A percentile compares a stretch with the other conserved stretches of the same genome.
These are phyloP conservation scores for Aspergillus funiculosus DNA, from an alignment of 495 filamentous ascomycete genomes.

Conservation along the genomic window DNA sequence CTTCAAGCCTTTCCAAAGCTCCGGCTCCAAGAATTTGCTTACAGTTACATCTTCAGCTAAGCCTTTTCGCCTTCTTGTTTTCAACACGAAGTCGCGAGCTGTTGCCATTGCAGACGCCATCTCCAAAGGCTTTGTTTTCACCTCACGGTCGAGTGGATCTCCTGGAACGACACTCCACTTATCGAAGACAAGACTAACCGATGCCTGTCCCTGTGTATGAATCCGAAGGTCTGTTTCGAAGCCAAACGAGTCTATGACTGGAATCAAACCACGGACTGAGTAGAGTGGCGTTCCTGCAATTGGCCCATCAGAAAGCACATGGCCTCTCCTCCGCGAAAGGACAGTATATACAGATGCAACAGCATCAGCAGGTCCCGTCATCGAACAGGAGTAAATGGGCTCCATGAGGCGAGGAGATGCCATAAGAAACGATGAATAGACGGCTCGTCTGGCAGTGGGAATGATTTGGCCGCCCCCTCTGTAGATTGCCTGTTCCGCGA, in stretches of 20 bases:
- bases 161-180: slow-evolving; percentile 93
- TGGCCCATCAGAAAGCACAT: slow-evolving; percentile 87
- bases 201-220: slow-evolving; percentile 88
- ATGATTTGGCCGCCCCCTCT: slow-evolving; percentile 96
- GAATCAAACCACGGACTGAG: slow-evolving; percentile 80
- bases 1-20: slow-evolving; percentile 80
- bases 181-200: slow-evolving; percentile 89
- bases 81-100: slow-evolving; percentile 91
- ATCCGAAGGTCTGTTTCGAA: slow-evolving; percentile 97
- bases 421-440: slow-evolving; percentile 95
- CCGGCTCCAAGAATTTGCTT: slow-evolving; percentile 90
- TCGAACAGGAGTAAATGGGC: slow-evolving; percentile 83
- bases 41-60: slow-evolving; percentile 93
- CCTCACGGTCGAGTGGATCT: slow-evolving; percentile 84
- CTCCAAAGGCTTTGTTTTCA: slow-evolving; percentile 76
- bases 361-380: slow-evolving; percentile 89
- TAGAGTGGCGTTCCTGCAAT: slow-evolving; percentile 96
- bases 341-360: slow-evolving; percentile 87
- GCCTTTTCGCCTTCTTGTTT: slow-evolving; percentile 89
- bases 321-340: slow-evolving; percentile 77
- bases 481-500: slow-evolving; percentile 87
- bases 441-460: slow-evolving; percentile 82
- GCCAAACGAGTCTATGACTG: slow-evolving; percentile 93
- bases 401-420: slow-evolving; percentile 95
- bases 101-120: slow-evolving; percentile 80